A percentile compares a stretch with the other conserved stretches of the same genome.
Conservation (phyloP, 2,329 filamentous ascomycete genomes). For the Fusarium nurragi region DNA sequence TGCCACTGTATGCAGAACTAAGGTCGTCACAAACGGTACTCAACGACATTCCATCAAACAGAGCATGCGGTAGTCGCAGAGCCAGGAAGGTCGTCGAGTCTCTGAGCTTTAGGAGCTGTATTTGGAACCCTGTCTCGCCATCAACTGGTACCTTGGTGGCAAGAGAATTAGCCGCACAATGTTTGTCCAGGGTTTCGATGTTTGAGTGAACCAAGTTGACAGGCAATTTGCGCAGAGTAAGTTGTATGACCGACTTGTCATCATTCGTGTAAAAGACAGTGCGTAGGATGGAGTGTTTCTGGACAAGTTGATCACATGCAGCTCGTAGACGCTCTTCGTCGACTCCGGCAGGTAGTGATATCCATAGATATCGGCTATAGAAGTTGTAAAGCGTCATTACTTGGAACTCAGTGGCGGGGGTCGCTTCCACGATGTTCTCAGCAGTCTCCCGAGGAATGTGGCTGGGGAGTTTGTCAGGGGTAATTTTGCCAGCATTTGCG, state of each 20-base stretch:
- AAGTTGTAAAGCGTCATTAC: constrained; percentile 2
- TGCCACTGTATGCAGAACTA: neutral
- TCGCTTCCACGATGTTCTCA: neutral
- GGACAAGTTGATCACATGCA: neutral
- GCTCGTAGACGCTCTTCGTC: neutral
- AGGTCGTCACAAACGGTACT: constrained; percentile 1
- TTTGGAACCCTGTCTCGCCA: neutral
- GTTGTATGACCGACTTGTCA: neutral
- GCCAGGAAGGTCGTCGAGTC: neutral
- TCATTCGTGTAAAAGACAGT: neutral
- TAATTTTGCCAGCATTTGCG: neutral
- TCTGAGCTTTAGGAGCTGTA: neutral
- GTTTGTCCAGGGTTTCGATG: neutral
- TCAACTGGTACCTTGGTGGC: neutral
- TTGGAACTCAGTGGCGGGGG: neutral
- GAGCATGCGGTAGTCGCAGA: neutral
- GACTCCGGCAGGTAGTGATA: neutral
- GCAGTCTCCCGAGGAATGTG: neutral
- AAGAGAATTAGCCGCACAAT: neutral
- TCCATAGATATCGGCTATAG: constrained; percentile 4
- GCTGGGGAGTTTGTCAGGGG: neutral
- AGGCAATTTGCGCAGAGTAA: neutral
- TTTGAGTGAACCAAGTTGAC: neutral
- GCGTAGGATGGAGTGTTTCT: constrained; percentile 8
- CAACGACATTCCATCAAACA: constrained; percentile 4